These are phyloP conservation scores for Monilinia fructigena DNA, from an alignment of 2,329 filamentous ascomycete species.

Conservation along the genomic window DNA sequence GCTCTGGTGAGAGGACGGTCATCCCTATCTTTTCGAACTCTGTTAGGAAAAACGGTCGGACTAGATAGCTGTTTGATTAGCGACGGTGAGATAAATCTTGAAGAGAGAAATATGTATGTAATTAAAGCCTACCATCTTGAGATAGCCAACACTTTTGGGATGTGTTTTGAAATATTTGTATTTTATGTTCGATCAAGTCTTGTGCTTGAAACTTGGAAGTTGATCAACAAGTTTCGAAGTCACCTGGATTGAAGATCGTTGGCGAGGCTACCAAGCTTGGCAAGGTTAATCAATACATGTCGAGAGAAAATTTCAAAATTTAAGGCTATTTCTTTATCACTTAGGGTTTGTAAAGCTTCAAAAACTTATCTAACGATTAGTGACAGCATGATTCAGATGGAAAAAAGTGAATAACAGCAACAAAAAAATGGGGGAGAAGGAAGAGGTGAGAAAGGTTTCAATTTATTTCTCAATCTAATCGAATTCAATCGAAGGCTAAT, in stretches of 20 bases:
- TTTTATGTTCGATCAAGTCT: neutral
- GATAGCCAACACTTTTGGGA: neutral
- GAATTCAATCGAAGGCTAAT: neutral
- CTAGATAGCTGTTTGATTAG: neutral
- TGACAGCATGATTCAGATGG: too few relatives aligned
- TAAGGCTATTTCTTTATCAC: neutral
- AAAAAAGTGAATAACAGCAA: conserved; percentile 1
- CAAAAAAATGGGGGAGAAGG: too few relatives aligned
- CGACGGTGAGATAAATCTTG: neutral
- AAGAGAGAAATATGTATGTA: neutral
- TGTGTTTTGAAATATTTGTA: neutral
- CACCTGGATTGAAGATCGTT: neutral
- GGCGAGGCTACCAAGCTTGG: too few relatives aligned
- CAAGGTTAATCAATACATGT: too few relatives aligned
- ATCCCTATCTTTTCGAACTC: neutral
- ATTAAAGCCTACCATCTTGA: neutral
- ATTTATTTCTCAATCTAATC: too few relatives aligned
- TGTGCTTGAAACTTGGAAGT: neutral
- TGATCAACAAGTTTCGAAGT: neutral
- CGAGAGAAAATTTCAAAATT: neutral
- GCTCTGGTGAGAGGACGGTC: neutral
- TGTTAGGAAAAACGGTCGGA: neutral
- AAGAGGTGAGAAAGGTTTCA: too few relatives aligned
- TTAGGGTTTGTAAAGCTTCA: too few relatives aligned
- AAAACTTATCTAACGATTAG: too few relatives aligned